These are phyloP conservation scores for Sindora glabra DNA, from an alignment of 306 rosid species.

Conservation along the genomic window DNA sequence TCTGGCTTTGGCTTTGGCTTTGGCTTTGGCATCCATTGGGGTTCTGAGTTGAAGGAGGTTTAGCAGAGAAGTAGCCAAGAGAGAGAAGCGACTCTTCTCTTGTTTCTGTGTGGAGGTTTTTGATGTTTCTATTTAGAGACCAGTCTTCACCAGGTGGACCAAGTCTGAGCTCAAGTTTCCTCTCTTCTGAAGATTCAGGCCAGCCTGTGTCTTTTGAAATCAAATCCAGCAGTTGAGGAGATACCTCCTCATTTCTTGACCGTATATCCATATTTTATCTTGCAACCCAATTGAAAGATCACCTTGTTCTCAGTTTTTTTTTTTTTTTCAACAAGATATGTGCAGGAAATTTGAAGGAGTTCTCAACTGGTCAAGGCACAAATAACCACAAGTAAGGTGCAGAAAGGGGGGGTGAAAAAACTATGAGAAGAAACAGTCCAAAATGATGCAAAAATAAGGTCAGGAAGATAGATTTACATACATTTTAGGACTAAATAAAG, in stretches of 20 bases:
- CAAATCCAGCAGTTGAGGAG: slow-evolving; percentile 60
- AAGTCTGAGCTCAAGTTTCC: slow-evolving; percentile 75
- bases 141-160: slow-evolving; percentile 85
- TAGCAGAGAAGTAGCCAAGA: slow-evolving; percentile 41
- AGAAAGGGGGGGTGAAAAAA: background rate
- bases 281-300: too few relatives aligned
- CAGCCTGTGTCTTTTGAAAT: slow-evolving; percentile 52
- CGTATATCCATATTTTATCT: slow-evolving; percentile 49
- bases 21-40: slow-evolving; percentile 26
- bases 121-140: slow-evolving; percentile 30
- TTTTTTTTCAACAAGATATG: too few relatives aligned
- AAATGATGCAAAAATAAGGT: background rate
- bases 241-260: too few relatives aligned
- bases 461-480: background rate
- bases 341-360: too few relatives aligned
- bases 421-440: background rate
- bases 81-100: slow-evolving; percentile 45
- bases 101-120: too few relatives aligned
- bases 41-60: too few relatives aligned
- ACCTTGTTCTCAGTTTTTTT: too few relatives aligned
- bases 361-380: too few relatives aligned
- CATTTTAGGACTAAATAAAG: slow-evolving; percentile 24
- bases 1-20: too few relatives aligned
- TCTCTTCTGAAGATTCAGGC: slow-evolving; percentile 53
- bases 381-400: too few relatives aligned